These are phyloP conservation scores for Coix lacrymajobi DNA, from an alignment of 176 grass and related monocot species.

Conservation along the genomic window DNA sequence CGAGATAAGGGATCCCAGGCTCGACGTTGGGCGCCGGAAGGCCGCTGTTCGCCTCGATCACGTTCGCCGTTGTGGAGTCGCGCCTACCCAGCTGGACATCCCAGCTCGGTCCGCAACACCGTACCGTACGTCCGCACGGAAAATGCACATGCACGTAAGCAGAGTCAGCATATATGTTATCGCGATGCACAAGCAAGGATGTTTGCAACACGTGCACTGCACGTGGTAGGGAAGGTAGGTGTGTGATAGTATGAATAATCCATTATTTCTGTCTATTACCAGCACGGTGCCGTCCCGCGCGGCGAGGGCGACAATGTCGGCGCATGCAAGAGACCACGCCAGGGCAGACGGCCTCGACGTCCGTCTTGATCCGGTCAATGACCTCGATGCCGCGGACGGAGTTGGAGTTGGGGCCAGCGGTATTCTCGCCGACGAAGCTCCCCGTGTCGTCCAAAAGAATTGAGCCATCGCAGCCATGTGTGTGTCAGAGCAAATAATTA, in stretches of 20 bases:
- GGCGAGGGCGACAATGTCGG: conserved; percentile 75
- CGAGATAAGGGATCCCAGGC: conserved; percentile 28
- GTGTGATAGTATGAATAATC: not conserved
- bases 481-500: too few species aligned
- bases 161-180: too few species aligned
- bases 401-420: conserved; percentile 34
- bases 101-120: conserved; percentile 44
- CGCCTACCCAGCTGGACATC: conserved; percentile 47
- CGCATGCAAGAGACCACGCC: conserved; percentile 74
- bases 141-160: too few species aligned
- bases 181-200: too few species aligned
- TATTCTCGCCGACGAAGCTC: conserved; percentile 43
- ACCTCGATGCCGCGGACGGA: conserved; percentile 51
- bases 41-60: conserved; percentile 33
- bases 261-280: conserved; percentile 13
- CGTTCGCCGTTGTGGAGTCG: conserved; percentile 56
- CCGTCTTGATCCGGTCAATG: conserved; percentile 46
- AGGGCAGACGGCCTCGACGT: conserved; percentile 28
- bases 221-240: too few species aligned
- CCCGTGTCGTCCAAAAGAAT: conserved; percentile 43
- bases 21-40: conserved; percentile 27
- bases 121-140: too few species aligned
- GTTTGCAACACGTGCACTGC: too few species aligned
- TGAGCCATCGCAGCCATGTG: conserved; percentile 66
- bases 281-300: conserved; percentile 53